Base-by-base conservation (phyloP, 2,329 filamentous ascomycete genomes). In the Arthrobotrys sinensis region DNA sequence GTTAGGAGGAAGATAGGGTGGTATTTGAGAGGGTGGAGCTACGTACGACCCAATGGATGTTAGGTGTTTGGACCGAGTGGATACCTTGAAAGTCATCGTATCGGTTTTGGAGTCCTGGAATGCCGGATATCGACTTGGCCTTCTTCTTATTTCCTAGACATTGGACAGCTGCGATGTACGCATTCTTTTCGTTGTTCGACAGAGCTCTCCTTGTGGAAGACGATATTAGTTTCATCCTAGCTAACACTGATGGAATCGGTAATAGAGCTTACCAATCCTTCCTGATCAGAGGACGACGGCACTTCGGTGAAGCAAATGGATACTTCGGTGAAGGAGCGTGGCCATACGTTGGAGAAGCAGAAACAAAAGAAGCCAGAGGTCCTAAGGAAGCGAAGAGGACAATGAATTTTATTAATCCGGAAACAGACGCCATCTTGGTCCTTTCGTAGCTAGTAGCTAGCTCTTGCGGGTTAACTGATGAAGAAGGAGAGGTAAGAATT, bases 61-160 rank as follows among this genome's bases (percentile, higher is more conserved):
- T 80, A 32, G 81, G 71, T 4, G 84, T 85, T 48, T 82, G 80
- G 68, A 83, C 82, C 50, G 85, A 83, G 62, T 86, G 85, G 12
- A 82, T 81, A 16, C 82, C 84, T 1, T 84, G 83, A 73, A 85
- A 85, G 78, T 86, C 85, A 78, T 86, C 85, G 80, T 81, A 83
- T 65, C 84, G 81, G 46, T 76, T 83, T 38, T 82, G 82, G 24
- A 84, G 84, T 12, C 84, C 84, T 10, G 84, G 82, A 19, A 82
- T 70, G 32, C 80, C 81, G 28, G 81, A 80, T 34, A 83, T 82
- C 6, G 83, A 83, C 36, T 80, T 82, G 12, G 84, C 82, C 2
- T 70, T 80, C 43, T 82, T 83, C 32, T 81, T 82, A 12, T 80
- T 80, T 76, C 82, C 81, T 24, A 86, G 66, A 77, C 85, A 86